Conservation (phyloP, 305 asterid species). For the Salvia sclarea region DNA sequence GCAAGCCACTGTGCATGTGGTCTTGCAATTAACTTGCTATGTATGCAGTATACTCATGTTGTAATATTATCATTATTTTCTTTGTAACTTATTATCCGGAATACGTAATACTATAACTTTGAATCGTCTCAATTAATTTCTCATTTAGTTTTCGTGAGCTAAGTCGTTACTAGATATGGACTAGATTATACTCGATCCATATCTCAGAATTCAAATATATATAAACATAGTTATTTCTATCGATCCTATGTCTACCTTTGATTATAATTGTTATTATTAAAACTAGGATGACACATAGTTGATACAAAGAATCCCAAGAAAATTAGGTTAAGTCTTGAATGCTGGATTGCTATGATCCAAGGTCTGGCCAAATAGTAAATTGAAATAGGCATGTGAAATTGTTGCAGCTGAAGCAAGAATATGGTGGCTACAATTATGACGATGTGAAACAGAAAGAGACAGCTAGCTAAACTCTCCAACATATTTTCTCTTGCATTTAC, state of each 20-base stretch:
- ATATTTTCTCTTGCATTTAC: not conserved
- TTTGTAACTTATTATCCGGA: not conserved
- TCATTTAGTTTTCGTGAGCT: not conserved
- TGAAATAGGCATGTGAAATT: not conserved
- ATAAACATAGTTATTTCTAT: no score
- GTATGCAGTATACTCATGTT: constrained; percentile 26
- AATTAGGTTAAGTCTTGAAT: not conserved
- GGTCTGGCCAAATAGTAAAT: not conserved
- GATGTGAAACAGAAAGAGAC: constrained; percentile 8
- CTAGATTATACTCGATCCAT: no score
- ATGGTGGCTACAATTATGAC: constrained; percentile 27
- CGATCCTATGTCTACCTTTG: not conserved
- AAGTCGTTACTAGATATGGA: no score
- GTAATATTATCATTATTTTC: constrained; percentile 1
- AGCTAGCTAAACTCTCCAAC: constrained; percentile 1
- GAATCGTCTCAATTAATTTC: not conserved
- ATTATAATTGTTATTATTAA: no score
- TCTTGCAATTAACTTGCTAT: constrained; percentile 20
- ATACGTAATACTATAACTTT: not conserved
- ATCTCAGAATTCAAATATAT: no score
- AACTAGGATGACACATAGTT: not conserved
- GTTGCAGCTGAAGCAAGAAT: not conserved
- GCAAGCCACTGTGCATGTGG: constrained; percentile 20
- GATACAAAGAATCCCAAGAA: not conserved
- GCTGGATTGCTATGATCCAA: not conserved